Base-by-base conservation (phyloP, 371 early-diverging fungal genomes). In the Mucor sp. region DNA sequence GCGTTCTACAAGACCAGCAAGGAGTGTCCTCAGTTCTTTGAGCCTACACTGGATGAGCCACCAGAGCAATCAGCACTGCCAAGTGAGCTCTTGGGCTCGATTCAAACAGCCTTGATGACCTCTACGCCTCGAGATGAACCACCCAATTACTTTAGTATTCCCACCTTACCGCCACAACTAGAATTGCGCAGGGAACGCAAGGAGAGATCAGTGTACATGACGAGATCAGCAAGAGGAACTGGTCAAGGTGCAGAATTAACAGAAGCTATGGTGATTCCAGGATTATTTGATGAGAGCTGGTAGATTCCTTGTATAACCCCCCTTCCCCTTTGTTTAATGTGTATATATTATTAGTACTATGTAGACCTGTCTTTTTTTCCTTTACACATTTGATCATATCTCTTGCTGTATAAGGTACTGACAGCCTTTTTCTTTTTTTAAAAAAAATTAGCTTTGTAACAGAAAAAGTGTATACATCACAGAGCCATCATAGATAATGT, bases 221-320 rank as follows among this genome's bases (percentile, higher is more conserved):
- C 68, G 0, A 44, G 78, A 56, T 63, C 65, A 41, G 72, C 66
- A 12, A 67, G 64, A 25, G 71, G 71, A 7, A 66, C 58, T 32
- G 60, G 59, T 64, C 62, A 59, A 15, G 58, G 62, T 6, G 30
- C 56, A 12, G 78, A 78, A 8, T 35, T 78, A 27, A 50, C 57
- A 28, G 78, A 78, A 33, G 73, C 78, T 0, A 72, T 70, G 2
- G 43, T 78, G 17, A 64, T 78, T 27, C 63, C 67, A 15, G 78
- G 78, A 25, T 58, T 78, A 30, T 67, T 60, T 60, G 78, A 75
- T 72, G 78, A 78, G 59, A 75, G 75, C 60, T 78, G 78, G 78
- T 78, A 47, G 21, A 47, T 9, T 7, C 21, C 12, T 12, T 47
- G 19, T 47, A 47, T 47, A 3, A 47, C 47, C 47, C 47, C n/a